These are phyloP conservation scores for Verticillium klebahnii DNA, from an alignment of 2,329 filamentous ascomycete species.

Conservation along the genomic window DNA sequence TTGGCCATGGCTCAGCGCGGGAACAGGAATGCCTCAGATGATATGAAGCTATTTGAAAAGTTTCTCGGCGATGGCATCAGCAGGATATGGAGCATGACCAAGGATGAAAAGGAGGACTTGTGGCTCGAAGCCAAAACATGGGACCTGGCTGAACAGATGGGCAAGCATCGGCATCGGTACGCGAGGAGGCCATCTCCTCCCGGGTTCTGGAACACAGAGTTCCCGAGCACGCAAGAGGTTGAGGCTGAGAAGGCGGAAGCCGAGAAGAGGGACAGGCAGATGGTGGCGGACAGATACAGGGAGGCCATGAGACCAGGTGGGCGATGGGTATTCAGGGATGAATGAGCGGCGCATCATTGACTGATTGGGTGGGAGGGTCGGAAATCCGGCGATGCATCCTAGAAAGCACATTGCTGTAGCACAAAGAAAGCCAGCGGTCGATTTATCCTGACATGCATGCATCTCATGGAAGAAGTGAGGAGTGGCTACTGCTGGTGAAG, in stretches of 20 bases:
- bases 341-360: conserved; percentile 27
- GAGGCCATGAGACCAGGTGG: conserved; percentile 78
- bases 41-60: conserved; percentile 48
- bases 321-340: conserved; percentile 77
- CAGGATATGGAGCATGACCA: conserved; percentile 52
- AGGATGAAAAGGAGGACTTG: conserved; percentile 57
- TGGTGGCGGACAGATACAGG: conserved; percentile 67
- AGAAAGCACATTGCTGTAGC: no score
- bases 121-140: conserved; percentile 73
- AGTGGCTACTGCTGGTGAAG: no score
- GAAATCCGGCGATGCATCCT: no score
- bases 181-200: conserved; percentile 70
- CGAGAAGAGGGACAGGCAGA: conserved; percentile 55
- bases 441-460: background rate
- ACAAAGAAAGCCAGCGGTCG: background rate
- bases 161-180: conserved; percentile 73
- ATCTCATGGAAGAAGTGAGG: background rate
- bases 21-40: conserved; percentile 31
- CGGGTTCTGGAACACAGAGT: conserved; percentile 87
- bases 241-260: conserved; percentile 61
- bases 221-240: conserved; percentile 82
- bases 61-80: conserved; percentile 56
- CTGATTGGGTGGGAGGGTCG: no score
- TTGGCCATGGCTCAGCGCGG: conserved; percentile 53
- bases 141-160: conserved; percentile 68